A percentile compares a stretch with the other conserved stretches of the same genome.
Evolutionary conservation across 495 filamentous ascomycete genomes (phyloP).

Genomic region (Penicillium paradoxum): DNA sequence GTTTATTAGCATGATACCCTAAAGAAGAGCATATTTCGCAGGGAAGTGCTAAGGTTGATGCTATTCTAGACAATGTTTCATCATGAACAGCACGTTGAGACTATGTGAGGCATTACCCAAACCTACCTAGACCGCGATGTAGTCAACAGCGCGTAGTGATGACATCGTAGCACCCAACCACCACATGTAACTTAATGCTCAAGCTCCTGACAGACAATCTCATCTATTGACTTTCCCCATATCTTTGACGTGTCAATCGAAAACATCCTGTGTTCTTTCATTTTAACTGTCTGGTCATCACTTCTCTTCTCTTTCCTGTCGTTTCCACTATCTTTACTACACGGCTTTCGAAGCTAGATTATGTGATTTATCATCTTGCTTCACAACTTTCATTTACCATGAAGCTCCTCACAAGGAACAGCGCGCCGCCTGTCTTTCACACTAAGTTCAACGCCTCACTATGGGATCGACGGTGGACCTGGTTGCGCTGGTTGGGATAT

Average conservation of each 20-base stretch:
- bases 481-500: conserved; percentile 12
- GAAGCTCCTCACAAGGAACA: not conserved
- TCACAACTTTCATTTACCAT: not conserved
- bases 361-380: not conserved
- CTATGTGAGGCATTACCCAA: not conserved
- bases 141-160: conserved; percentile 18
- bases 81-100: not conserved
- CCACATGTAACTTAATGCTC: not conserved
- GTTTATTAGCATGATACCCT: no score
- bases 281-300: no score
- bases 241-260: no score
- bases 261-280: no score
- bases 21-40: no score
- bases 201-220: no score
- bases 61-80: no score
- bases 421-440: not conserved
- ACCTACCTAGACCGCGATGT: not conserved
- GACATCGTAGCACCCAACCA: conserved; percentile 12
- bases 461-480: conserved; percentile 4
- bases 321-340: not conserved
- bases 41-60: no score
- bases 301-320: no score
- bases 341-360: not conserved
- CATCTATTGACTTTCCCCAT: no score
- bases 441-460: not conserved